These are phyloP conservation scores for Nyssa sinensis DNA, from an alignment of 148 eudicot species.

Conservation along the genomic window DNA sequence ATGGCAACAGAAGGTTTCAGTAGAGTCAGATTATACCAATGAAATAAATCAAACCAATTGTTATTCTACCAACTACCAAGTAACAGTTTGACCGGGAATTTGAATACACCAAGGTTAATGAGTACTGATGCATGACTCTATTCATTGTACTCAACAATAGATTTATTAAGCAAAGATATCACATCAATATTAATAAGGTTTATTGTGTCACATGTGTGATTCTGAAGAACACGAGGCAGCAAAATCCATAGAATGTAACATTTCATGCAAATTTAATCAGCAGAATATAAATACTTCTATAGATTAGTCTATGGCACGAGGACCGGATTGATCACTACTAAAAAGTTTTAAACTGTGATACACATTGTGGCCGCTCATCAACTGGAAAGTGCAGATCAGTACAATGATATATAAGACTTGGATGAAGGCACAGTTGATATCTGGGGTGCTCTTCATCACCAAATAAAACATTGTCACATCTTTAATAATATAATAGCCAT, in stretches of 20 bases:
- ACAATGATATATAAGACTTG: background rate
- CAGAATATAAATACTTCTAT: background rate
- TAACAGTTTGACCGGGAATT: background rate
- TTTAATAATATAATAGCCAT: background rate
- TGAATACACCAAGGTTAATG: background rate
- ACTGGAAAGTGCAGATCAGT: background rate
- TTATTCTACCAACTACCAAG: background rate
- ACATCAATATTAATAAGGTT: background rate
- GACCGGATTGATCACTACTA: background rate
- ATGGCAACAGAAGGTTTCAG: conserved; percentile 26
- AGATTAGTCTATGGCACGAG: background rate
- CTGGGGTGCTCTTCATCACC: background rate
- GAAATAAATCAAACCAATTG: background rate
- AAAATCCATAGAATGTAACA: background rate
- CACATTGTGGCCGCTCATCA: background rate
- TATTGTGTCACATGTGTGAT: background rate
- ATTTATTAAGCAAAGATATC: background rate
- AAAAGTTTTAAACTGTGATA: background rate
- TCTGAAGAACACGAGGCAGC: background rate
- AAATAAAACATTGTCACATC: background rate
- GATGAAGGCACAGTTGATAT: background rate
- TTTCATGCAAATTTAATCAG: background rate
- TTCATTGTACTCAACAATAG: background rate
- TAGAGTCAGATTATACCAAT: background rate
- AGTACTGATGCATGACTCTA: background rate